Evolutionary conservation across 768 basidiomycete species (phyloP).

Genomic region (Guyanaporus albipodus): DNA sequence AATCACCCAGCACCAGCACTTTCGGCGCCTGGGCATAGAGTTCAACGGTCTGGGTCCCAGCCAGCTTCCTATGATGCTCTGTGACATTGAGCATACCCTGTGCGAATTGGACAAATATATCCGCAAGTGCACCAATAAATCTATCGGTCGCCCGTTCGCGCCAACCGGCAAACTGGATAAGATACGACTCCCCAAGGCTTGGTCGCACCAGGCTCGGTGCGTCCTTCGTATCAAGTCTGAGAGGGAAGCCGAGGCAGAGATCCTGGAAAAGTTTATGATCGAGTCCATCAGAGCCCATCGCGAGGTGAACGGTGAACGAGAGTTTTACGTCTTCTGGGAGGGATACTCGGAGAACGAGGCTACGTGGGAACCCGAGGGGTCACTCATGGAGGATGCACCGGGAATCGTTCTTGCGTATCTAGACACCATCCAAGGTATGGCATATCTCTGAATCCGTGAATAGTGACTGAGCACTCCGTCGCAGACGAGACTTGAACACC

Average conservation of each 20-base stretch:
- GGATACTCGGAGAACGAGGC: constrained; percentile 49
- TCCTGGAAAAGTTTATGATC: constrained; percentile 44
- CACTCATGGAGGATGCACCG: constrained; percentile 49
- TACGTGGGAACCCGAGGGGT: constrained; percentile 55
- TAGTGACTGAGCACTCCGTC: background rate
- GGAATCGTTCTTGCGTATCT: constrained; percentile 40
- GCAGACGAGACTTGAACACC: constrained; percentile 9
- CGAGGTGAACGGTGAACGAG: constrained; percentile 30
- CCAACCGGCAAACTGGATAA: constrained; percentile 27
- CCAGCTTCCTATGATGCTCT: constrained; percentile 51
- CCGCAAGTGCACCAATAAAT: constrained; percentile 36
- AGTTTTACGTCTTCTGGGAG: constrained; percentile 53
- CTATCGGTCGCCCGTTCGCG: constrained; percentile 36
- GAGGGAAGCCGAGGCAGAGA: constrained; percentile 27
- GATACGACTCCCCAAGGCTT: constrained; percentile 48
- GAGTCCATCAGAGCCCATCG: constrained; percentile 36
- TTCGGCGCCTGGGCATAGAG: constrained; percentile 51
- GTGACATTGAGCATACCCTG: constrained; percentile 74
- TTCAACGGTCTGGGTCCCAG: constrained; percentile 51
- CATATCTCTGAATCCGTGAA: background rate
- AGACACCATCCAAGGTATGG: constrained; percentile 10
- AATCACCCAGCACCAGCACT: constrained; percentile 55
- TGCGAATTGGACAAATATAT: constrained; percentile 81
- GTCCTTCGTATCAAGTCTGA: constrained; percentile 39
- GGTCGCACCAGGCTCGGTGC: constrained; percentile 45